Evolutionary conservation across 768 basidiomycete species (phyloP), one percentile per base, ranked within the genome.

Genomic region (Podaxis sp.): DNA sequence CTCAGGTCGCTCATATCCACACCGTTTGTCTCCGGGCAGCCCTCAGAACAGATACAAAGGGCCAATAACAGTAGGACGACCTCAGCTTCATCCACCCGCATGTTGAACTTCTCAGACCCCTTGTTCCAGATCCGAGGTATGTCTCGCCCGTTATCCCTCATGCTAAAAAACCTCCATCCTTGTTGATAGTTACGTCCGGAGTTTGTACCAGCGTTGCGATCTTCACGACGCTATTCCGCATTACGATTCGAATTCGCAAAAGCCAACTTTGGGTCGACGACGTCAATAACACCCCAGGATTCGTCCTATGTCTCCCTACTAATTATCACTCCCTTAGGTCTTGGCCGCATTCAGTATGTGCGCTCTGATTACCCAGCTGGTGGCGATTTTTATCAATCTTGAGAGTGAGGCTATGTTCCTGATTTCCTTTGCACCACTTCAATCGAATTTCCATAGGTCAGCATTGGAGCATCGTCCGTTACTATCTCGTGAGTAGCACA

Each of bases 401-500:
- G 33, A 33, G 3, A n/a, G 59, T 61, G 44, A 30, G 59, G 12
- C 19, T n/a, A 4, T 19, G 11, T 13, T 13, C 6, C 40, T 40
- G 17, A 30, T 9, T 17, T 11, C 11, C 15, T 33, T 59, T n/a
- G 19, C 44, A 30, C 6, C 26, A 6, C 15, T 11, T 9, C 24
- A 40, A 15, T n/a, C n/a, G 48, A 8, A 4, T 22, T 56, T 17
- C 46, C 56, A 8, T 19, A 61, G 59, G 30, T 12, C 39, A 40
- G 11, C 3, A 12, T 38, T 65, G 22, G 33, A 63, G 70, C 44
- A 67, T 74, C 19, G 67, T 66, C n/a, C 72, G 70, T 7, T 77
- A 75, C 57, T 79, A 79, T 60, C 53, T 78, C 17, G 72, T 77
- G 69, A 73, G 73, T 39, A 67, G 64, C 3, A 61, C 73, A 9